Evolutionary conservation across 306 rosid genomes (phyloP), one percentile per base, ranked within the genome.

Genomic region (Neltuma alba): DNA sequence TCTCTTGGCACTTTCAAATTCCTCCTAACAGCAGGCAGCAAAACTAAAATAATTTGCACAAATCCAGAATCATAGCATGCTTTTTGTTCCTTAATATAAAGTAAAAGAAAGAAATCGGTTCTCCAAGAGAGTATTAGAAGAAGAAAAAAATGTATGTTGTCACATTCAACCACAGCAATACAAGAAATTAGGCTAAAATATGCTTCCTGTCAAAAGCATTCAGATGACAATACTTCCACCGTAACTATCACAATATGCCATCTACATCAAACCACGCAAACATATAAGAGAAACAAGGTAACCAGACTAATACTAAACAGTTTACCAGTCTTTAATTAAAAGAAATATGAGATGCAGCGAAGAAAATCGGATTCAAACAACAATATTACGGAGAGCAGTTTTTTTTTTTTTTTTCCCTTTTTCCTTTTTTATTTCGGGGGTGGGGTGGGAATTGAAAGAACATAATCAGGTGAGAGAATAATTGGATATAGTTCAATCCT

Each of bases 361-460:
- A 60, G 23, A 55, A 66, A 66, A 55, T 52, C 62, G 54, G 44
- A 64, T 74, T 14, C 37, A 73, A 63, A 36, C 64, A 68, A 48
- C 38, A 58, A 76, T 71, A 33, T 9, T 48, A 21, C 38, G n/a
- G 10, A 72, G 13, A 33, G 18, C 41, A 3, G 16, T 44, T 40
- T 8, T 1, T 40, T 1, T 9, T 9, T 9, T 40, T 8, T 33
- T 33, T 4, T 16, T 1, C 1, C n/a, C 54, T 13, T 33, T 33
- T 4, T 3, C 18, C 3, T 13, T 37, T 37, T 37, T 6, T 37
- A 1, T 5, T 41, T 2, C 2, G 16, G 54, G n/a, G 0, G 54
- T 6, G 54, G 48, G 23, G 33, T 30, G 10, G 13, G 10, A 16
- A 44, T 47, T 20, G 4, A 37, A 34, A 5, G 64, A 12, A 14